Percentiles rank a stretch among this genome's conserved stretches.
Evolutionary conservation across 805 yeast genomes (phyloP).

Genomic region (Jamesozyma rosinii): DNA sequence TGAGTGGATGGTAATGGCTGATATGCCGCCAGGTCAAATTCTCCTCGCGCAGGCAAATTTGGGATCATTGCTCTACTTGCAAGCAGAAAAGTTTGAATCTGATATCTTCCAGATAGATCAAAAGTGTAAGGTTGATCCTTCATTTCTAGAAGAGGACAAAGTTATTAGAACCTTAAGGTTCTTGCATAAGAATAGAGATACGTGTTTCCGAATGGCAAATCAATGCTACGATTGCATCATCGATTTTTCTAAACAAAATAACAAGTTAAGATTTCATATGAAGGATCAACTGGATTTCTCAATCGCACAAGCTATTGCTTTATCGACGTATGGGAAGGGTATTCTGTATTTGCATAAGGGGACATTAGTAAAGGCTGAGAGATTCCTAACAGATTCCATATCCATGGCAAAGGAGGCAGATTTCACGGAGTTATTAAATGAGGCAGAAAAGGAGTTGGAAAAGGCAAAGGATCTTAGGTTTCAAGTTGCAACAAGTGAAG

Average conservation of each 20-base stretch:
- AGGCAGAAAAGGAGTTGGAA: conserved; percentile 56
- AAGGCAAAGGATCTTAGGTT: conserved; percentile 28
- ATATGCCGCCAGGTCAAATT: conserved; percentile 54
- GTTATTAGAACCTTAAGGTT: conserved; percentile 16
- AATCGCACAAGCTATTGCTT: conserved; percentile 59
- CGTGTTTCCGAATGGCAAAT: conserved; percentile 29
- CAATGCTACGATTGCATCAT: conserved; percentile 38
- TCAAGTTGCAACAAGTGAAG: not conserved
- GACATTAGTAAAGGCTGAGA: conserved; percentile 47
- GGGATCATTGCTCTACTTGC: conserved; percentile 60
- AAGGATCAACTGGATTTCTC: conserved; percentile 33
- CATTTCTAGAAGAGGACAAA: conserved; percentile 18
- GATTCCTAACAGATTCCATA: conserved; percentile 57
- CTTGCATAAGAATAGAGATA: conserved; percentile 21
- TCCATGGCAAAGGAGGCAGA: conserved; percentile 60
- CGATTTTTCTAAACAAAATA: conserved; percentile 33
- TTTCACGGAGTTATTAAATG: conserved; percentile 50
- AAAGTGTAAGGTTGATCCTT: conserved; percentile 18
- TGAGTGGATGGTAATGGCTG: conserved; percentile 66
- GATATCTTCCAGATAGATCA: conserved; percentile 31
- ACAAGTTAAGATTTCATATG: conserved; percentile 26
- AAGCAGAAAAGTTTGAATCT: conserved; percentile 54
- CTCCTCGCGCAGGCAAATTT: conserved; percentile 58
- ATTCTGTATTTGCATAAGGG: conserved; percentile 60
- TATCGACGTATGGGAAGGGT: conserved; percentile 80